These are phyloP conservation scores for Metschnikowia kofuensis DNA, from an alignment of 805 yeast species.

Conservation along the genomic window DNA sequence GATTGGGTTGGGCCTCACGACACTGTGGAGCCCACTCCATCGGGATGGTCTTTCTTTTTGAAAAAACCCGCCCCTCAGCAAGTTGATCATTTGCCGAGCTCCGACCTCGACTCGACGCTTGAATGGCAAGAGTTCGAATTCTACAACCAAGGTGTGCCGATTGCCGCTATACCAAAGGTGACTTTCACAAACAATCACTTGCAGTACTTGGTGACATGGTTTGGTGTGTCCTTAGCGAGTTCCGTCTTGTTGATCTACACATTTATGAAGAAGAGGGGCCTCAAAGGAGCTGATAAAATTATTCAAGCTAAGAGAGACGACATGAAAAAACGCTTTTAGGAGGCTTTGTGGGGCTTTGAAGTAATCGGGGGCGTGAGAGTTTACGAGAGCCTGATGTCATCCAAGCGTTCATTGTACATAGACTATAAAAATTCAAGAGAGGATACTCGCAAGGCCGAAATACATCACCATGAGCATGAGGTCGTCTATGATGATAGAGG, in stretches of 20 bases:
- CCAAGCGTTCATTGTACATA: constrained; percentile 6
- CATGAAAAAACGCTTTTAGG: constrained; percentile 25
- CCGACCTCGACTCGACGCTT: constrained; percentile 30
- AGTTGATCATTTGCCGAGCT: constrained; percentile 20
- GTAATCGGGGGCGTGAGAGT: background rate
- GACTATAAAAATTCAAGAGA: constrained; percentile 1
- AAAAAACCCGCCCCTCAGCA: constrained; percentile 7
- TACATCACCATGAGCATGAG: constrained; percentile 34
- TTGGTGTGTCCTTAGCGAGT: constrained; percentile 76
- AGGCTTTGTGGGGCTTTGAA: background rate
- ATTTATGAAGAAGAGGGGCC: constrained; percentile 28
- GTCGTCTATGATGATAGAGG: constrained; percentile 37
- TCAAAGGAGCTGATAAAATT: constrained; percentile 37
- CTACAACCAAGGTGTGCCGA: constrained; percentile 80
- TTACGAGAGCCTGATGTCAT: background rate
- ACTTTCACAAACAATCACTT: constrained; percentile 85
- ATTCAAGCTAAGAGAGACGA: constrained; percentile 38
- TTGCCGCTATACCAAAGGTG: constrained; percentile 79
- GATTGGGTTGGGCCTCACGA: constrained; percentile 35
- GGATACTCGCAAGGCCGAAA: constrained; percentile 35
- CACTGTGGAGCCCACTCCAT: constrained; percentile 1
- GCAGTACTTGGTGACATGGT: constrained; percentile 94
- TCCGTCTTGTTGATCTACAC: constrained; percentile 54
- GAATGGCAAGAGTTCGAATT: constrained; percentile 51
- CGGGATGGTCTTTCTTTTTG: constrained; percentile 13